Evolutionary conservation across 2,329 filamentous ascomycete genomes (phyloP).

Genomic region (Colletotrichum lentis): DNA sequence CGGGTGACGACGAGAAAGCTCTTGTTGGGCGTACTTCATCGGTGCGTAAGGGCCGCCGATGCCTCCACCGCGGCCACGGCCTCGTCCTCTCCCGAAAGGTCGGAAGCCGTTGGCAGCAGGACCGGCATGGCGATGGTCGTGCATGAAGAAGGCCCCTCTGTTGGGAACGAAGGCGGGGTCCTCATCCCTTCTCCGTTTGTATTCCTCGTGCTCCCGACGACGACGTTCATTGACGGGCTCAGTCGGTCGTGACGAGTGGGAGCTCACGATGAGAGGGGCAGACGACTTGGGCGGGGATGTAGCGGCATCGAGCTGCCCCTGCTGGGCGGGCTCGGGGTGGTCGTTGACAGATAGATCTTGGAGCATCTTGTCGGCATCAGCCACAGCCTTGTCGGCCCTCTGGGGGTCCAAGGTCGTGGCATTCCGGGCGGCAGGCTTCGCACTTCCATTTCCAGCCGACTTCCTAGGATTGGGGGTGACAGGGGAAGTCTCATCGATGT

Average conservation of each 20-base stretch:
- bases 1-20: conserved; percentile 21
- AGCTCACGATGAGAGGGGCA: conserved; percentile 64
- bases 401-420: conserved; percentile 49
- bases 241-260: conserved; percentile 58
- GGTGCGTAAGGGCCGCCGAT: conserved; percentile 67
- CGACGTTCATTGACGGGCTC: conserved; percentile 74
- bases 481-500: conserved; percentile 65
- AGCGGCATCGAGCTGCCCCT: conserved; percentile 56
- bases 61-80: conserved; percentile 63
- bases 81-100: conserved; percentile 73
- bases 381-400: conserved; percentile 48
- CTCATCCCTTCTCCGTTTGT: conserved; percentile 84
- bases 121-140: conserved; percentile 86
- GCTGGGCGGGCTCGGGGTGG: conserved; percentile 52
- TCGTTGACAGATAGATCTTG: conserved; percentile 60
- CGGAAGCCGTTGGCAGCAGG: conserved; percentile 80
- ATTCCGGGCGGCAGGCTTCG: conserved; percentile 47
- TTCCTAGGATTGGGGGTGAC: conserved; percentile 55
- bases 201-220: conserved; percentile 88
- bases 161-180: conserved; percentile 95
- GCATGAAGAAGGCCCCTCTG: conserved; percentile 94
- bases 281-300: conserved; percentile 52
- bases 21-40: conserved; percentile 63
- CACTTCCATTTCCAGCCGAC: conserved; percentile 51
- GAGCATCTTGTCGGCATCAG: conserved; percentile 68